These are phyloP conservation scores for Fomitopsis schrenkii DNA, from an alignment of 1,284 basidiomycete genomes.

Conservation along the genomic window DNA sequence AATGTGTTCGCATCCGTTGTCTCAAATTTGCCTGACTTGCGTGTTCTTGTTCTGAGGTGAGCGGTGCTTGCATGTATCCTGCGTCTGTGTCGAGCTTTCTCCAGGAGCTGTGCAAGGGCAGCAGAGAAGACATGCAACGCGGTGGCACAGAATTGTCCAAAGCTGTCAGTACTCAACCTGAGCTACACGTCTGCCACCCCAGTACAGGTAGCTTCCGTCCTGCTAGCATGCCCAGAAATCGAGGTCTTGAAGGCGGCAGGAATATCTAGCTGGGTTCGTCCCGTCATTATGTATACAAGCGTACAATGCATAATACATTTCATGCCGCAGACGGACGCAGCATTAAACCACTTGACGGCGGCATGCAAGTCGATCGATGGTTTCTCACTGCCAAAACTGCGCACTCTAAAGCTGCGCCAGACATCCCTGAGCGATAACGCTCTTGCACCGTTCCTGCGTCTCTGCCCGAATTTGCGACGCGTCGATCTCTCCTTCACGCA, in stretches of 20 bases:
- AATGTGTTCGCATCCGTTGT: slow-evolving; percentile 46
- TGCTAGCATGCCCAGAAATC: slow-evolving; percentile 39
- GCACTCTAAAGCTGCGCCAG: slow-evolving; percentile 58
- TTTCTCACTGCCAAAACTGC: slow-evolving; percentile 36
- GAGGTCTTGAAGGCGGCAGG: slow-evolving; percentile 62
- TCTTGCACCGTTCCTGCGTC: slow-evolving; percentile 36
- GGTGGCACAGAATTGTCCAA: slow-evolving; percentile 37
- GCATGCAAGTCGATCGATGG: slow-evolving; percentile 12
- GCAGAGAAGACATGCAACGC: slow-evolving; percentile 44
- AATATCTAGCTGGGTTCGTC: slow-evolving; percentile 53
- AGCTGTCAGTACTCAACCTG: slow-evolving; percentile 48
- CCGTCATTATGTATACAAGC: background rate
- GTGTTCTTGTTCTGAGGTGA: slow-evolving; percentile 52
- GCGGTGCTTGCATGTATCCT: background rate
- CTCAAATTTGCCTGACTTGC: slow-evolving; percentile 39
- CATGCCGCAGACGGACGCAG: slow-evolving; percentile 48
- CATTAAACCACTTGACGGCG: slow-evolving; percentile 42
- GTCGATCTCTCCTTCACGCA: slow-evolving; percentile 65
- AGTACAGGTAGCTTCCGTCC: slow-evolving; percentile 39
- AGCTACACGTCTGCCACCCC: slow-evolving; percentile 58
- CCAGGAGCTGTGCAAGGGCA: slow-evolving; percentile 57
- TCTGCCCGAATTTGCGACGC: slow-evolving; percentile 47
- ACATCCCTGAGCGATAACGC: slow-evolving; percentile 46
- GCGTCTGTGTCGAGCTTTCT: background rate
- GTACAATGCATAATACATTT: slow-evolving; percentile 1